Percentiles rank a stretch among this genome's conserved stretches.
Evolutionary conservation across 2,329 filamentous ascomycete genomes (phyloP).

Genomic region (Fragosphaeria purpurea): DNA sequence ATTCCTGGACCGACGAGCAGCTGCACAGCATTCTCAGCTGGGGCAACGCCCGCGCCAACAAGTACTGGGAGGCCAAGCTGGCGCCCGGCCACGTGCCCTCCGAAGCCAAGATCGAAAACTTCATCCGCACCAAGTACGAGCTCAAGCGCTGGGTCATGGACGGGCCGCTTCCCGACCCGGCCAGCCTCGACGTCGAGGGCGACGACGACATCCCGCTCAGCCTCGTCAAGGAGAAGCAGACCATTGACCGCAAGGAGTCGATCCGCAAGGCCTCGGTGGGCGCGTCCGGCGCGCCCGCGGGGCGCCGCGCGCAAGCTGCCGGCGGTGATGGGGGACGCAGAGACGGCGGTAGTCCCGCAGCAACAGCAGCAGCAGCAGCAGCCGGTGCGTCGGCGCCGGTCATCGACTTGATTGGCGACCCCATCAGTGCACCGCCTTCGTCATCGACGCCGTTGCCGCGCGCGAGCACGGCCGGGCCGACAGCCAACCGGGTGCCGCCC

Average conservation of each 20-base stretch:
- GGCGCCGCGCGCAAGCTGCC: neutral
- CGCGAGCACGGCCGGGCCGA: slow-evolving; percentile 64
- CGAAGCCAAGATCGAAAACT: slow-evolving; percentile 98
- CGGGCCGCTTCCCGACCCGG: slow-evolving; percentile 85
- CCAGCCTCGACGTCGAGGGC: slow-evolving; percentile 69
- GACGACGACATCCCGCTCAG: slow-evolving; percentile 69
- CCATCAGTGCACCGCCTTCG: slow-evolving; percentile 32
- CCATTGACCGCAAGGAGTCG: slow-evolving; percentile 48
- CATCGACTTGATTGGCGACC: slow-evolving; percentile 71
- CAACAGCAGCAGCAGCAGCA: slow-evolving; percentile 25
- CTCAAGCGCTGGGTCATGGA: slow-evolving; percentile 99
- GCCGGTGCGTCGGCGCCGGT: slow-evolving; percentile 23
- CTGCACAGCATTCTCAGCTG: slow-evolving; percentile 86
- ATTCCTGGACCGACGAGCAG: slow-evolving; percentile 98
- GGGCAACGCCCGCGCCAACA: slow-evolving; percentile 95
- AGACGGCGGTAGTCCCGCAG: too few relatives aligned
- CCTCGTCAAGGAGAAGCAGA: slow-evolving; percentile 57
- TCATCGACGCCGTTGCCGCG: slow-evolving; percentile 42
- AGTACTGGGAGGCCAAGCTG: slow-evolving; percentile 96
- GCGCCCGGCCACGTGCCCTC: slow-evolving; percentile 85
- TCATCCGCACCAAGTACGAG: slow-evolving; percentile 98
- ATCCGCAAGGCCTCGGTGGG: slow-evolving; percentile 50
- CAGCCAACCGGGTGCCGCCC: slow-evolving; percentile 44
- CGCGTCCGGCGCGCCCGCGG: slow-evolving; percentile 27
- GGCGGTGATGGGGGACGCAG: too few relatives aligned